Conservation (phyloP, 768 basidiomycete genomes). For the Pseudohyphozyma bogoriensis region DNA sequence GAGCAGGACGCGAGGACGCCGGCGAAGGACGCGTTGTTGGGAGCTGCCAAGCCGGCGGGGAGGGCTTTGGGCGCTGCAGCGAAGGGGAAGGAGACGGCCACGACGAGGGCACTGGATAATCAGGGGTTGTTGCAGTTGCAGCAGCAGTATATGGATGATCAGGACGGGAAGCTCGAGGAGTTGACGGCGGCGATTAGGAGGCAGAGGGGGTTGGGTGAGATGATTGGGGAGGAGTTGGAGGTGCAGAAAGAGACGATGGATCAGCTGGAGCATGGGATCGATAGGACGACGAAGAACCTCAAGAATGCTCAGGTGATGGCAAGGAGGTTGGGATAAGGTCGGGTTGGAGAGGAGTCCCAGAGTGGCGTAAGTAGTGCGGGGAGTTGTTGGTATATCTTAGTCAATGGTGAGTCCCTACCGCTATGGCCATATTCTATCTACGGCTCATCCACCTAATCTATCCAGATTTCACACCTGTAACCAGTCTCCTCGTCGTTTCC, state of each 20-base stretch:
- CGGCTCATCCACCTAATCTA: too few species aligned
- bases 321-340: slow-evolving; percentile 51
- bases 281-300: slow-evolving; percentile 65
- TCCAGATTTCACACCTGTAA: too few species aligned
- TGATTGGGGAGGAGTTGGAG: slow-evolving; percentile 70
- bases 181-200: slow-evolving; percentile 71
- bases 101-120: slow-evolving; percentile 79
- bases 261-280: slow-evolving; percentile 63
- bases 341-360: too few species aligned
- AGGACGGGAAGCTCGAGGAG: slow-evolving; percentile 70
- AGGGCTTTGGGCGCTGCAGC: slow-evolving; percentile 67
- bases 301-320: slow-evolving; percentile 74
- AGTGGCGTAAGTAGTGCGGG: too few species aligned
- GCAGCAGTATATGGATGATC: slow-evolving; percentile 65
- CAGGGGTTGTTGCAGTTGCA: slow-evolving; percentile 70
- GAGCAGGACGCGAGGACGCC: slow-evolving; percentile 33
- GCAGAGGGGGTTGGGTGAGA: slow-evolving; percentile 75
- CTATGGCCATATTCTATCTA: too few species aligned
- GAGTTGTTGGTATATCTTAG: too few species aligned
- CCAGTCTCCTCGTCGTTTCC: too few species aligned
- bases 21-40: slow-evolving; percentile 57
- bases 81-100: slow-evolving; percentile 56
- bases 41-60: slow-evolving; percentile 34
- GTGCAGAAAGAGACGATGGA: slow-evolving; percentile 80
- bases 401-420: too few species aligned